phyloP scores from a whole-genome alignment of 345 rosid genomes.

The Ceriops decandra region DNA sequence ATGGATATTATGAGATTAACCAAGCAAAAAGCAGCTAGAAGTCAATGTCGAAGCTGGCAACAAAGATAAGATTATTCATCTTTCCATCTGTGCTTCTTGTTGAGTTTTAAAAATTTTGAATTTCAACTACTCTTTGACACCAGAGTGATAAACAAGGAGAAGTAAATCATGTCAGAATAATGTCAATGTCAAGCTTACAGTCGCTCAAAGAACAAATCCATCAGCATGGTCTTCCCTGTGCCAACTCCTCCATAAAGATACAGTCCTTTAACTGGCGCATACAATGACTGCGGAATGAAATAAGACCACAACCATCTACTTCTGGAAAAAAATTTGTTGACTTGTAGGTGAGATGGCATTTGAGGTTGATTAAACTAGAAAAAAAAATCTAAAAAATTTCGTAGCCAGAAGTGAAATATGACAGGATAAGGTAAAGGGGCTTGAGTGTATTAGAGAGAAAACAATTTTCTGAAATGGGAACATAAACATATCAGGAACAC shows the following conservation, averaged over 20 bases:
- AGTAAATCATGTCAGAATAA: neutral
- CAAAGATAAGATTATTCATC: neutral
- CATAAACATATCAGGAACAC: neutral
- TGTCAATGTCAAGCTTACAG: constrained; percentile 47
- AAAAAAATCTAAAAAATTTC: neutral
- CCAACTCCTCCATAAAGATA: constrained; percentile 98
- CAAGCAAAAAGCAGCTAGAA: neutral
- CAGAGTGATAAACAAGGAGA: neutral
- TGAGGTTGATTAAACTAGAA: constrained; percentile 1
- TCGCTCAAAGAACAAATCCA: constrained; percentile 88
- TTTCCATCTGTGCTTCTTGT: neutral
- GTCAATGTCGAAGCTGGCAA: neutral
- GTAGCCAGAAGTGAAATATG: neutral
- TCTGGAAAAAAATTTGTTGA: constrained; percentile 36
- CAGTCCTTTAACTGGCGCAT: constrained; percentile 82
- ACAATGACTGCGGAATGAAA: constrained; percentile 66
- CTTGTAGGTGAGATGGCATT: constrained; percentile 1
- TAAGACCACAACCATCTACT: constrained; percentile 97
- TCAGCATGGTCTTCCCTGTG: constrained; percentile 97
- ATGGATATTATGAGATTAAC: constrained; percentile 4
- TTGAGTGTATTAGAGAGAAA: too few species aligned
- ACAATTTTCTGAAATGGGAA: neutral
- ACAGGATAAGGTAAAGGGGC: neutral
- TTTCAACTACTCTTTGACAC: constrained; percentile 1
- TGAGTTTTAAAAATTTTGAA: neutral